Base-by-base conservation (phyloP, 148 eudicot species). In the Persicaria tinctoria region DNA sequence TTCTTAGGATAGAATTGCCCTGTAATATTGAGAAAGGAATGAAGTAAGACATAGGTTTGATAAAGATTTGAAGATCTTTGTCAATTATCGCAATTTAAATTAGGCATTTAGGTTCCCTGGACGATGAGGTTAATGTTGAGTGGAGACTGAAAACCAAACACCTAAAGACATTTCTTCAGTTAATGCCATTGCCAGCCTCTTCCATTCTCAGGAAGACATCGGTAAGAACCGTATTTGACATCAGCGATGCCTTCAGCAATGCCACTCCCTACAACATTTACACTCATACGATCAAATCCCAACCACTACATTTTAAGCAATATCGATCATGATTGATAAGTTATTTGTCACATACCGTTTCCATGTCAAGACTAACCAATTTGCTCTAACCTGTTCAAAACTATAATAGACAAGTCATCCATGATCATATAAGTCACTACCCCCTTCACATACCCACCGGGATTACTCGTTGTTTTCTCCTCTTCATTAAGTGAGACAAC, bases 361-460 rank as follows among this genome's bases (percentile, higher is more conserved):
- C 41, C 70, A 64, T 64, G 70, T 64, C 46, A 38, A 64, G 47
- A 46, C 6, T 64, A 12, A 64, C 6, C 46, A 23, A 13, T 27
- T 27, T 73, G 18, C 51, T 60, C 45, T 73, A 12, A 51, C 60
- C 51, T 73, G 46, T 73, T 73, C 5, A 73, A 60, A 18, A 73
- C 13, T 1, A n/a, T 9, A 51, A 27, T 18, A 3, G 63, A 17
- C 63, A 57, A 64, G 3, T 64, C 47, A 64, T 64, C 70, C 44
- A 27, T 64, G 0, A 64, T 64, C 47, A 64, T 64, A 64, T 64
- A 64, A 11, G 46, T 64, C 46, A 64, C 17, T 17, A 64, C 69
- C 8, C 45, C 41, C 13, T 38, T 64, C 69, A 64, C 70, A 64
- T 64, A 64, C n/a, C 70, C 63, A 20, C 7, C 63, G 48, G 3